These are phyloP conservation scores for Oryza meridionalis DNA, from an alignment of 176 grass and related monocot species.

Conservation along the genomic window DNA sequence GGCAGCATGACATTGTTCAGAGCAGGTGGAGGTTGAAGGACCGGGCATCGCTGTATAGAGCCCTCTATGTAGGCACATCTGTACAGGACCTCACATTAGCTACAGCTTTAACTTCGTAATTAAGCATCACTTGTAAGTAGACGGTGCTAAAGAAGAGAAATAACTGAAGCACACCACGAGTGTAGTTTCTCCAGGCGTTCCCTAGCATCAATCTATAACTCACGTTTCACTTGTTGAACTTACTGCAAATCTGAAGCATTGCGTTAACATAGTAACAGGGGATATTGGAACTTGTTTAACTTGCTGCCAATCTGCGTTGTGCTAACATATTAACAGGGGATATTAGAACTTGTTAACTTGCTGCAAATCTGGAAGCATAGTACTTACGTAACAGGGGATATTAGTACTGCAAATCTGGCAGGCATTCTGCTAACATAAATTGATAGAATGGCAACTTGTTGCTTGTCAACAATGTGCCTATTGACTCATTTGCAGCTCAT, in stretches of 20 bases:
- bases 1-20: constrained; percentile 1
- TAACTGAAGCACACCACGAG: neutral
- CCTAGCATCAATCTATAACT: neutral
- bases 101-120: constrained; percentile 1
- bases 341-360: too few relatives aligned
- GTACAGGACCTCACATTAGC: constrained; percentile 7
- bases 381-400: too few relatives aligned
- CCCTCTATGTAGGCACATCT: neutral
- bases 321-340: too few relatives aligned
- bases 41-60: neutral
- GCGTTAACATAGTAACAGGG: neutral
- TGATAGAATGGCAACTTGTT: too few relatives aligned
- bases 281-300: too few relatives aligned
- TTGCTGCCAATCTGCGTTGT: too few relatives aligned
- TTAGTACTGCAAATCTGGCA: too few relatives aligned
- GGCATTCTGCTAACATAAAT: too few relatives aligned
- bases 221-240: neutral
- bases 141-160: neutral
- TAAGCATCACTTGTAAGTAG: constrained; percentile 9
- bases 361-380: too few relatives aligned
- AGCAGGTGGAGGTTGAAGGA: neutral
- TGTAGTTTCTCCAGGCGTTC: neutral
- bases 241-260: neutral
- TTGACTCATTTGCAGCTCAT: too few relatives aligned
- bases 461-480: too few relatives aligned